These are phyloP conservation scores for Alnus rubra DNA, from an alignment of 306 rosid genomes.

Conservation along the genomic window DNA sequence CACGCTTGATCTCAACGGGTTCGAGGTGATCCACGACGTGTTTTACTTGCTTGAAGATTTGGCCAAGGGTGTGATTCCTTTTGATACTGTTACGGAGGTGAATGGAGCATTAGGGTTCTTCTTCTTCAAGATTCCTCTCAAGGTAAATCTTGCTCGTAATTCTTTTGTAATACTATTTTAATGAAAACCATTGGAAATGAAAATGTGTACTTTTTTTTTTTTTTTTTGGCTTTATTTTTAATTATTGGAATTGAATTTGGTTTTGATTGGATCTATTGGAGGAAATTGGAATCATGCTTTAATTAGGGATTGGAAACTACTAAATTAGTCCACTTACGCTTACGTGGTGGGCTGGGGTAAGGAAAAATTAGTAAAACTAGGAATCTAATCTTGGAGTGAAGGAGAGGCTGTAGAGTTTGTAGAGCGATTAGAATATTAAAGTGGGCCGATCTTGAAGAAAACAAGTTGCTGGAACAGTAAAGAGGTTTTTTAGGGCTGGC, in stretches of 20 bases:
- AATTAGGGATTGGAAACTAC: not conserved
- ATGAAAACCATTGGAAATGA: not conserved
- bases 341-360: not conserved
- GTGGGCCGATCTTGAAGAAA: too few species aligned
- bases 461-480: too few species aligned
- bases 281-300: not conserved
- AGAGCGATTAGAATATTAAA: not conserved
- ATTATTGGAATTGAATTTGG: not conserved
- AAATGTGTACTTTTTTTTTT: not conserved
- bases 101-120: conserved; percentile 64
- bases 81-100: conserved; percentile 62
- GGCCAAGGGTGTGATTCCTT: conserved; percentile 71
- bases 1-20: conserved; percentile 60
- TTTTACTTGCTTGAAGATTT: conserved; percentile 76
- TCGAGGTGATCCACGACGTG: conserved; percentile 65
- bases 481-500: too few species aligned
- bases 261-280: not conserved
- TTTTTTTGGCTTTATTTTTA: not conserved
- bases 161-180: not conserved
- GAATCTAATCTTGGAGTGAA: not conserved
- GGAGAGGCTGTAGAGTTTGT: not conserved
- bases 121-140: conserved; percentile 62
- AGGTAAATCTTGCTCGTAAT: conserved; percentile 39
- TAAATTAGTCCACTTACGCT: not conserved
- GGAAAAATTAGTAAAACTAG: not conserved